Evolutionary conservation across 2,329 filamentous ascomycete genomes (phyloP).

Genomic region (Fusarium sarcochroum): DNA sequence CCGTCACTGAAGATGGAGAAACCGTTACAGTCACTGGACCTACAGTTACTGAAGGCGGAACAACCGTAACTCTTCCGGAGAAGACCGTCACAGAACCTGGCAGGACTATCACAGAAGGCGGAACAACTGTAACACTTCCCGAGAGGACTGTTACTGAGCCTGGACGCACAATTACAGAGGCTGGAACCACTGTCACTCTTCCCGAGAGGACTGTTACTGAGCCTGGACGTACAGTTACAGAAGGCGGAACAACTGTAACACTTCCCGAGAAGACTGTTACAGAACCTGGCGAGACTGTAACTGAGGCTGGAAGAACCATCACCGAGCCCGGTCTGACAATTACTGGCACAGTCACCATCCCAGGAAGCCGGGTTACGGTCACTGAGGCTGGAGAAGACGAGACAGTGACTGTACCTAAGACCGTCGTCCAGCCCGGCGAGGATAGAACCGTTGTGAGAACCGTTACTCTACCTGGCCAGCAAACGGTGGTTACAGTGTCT

Average conservation of each 20-base stretch:
- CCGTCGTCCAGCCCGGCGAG: slow-evolving; percentile 32
- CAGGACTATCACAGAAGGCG: slow-evolving; percentile 27
- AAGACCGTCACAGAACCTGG: slow-evolving; percentile 18
- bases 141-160: slow-evolving; percentile 22
- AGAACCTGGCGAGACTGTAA: slow-evolving; percentile 18
- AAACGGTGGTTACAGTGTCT: slow-evolving; percentile 41
- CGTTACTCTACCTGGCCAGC: slow-evolving; percentile 44
- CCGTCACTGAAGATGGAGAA: slow-evolving; percentile 23
- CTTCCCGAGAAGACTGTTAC: slow-evolving; percentile 17
- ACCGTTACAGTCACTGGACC: slow-evolving; percentile 10
- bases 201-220: slow-evolving; percentile 9
- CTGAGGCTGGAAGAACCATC: slow-evolving; percentile 18
- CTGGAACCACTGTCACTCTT: slow-evolving; percentile 16
- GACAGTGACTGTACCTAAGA: slow-evolving; percentile 37
- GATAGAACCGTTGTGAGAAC: slow-evolving; percentile 38
- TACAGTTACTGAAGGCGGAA: slow-evolving; percentile 19
- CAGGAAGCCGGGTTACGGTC: slow-evolving; percentile 32
- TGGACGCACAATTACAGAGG: slow-evolving; percentile 23
- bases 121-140: slow-evolving; percentile 19
- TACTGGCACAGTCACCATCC: slow-evolving; percentile 29
- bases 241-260: slow-evolving; percentile 21
- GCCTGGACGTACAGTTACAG: slow-evolving; percentile 15
- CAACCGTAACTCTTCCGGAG: too few relatives aligned
- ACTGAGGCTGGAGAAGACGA: slow-evolving; percentile 21
- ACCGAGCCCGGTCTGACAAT: slow-evolving; percentile 27